Base-by-base conservation (phyloP, 768 basidiomycete genomes). In the Kwoniella newhampshirensis region DNA sequence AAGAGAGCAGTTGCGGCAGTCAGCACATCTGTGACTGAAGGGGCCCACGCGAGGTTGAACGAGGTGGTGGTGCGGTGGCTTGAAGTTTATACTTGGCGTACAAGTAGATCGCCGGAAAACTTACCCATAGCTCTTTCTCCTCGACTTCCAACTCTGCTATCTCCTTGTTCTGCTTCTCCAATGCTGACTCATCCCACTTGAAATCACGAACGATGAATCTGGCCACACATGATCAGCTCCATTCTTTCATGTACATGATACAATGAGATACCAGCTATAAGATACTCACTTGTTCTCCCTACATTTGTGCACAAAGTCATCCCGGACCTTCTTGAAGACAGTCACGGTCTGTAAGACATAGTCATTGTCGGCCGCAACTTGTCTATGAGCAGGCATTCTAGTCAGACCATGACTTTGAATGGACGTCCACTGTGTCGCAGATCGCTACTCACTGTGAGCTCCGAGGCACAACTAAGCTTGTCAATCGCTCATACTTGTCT, bases 171-270 rank as follows among this genome's bases (percentile, higher is more conserved):
- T 94, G 89, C 76, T 86, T 90, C 58, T 81, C 81, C 26, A 92
- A 79, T 57, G 86, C 86, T 40, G 86, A 86, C 71, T 90, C 87
- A 21, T 92, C 89, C 73, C 83, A 98, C 13, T 83, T 83, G 74
- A 97, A 99, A 64, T 99, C 96, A n/a, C 96, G 85, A 9, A 91
- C 84, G 56, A 92, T 86, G 79, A 91, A 98, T 73, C 93, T 96
- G 60, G n/a, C n/a, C n/a, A n/a, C n/a, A n/a, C n/a, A n/a, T n/a
- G n/a, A n/a, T n/a, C n/a, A n/a, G n/a, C n/a, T n/a, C n/a, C n/a
- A n/a, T n/a, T n/a, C n/a, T n/a, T n/a, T n/a, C n/a, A n/a, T n/a
- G n/a, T n/a, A n/a, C n/a, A n/a, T n/a, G n/a, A n/a, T n/a, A n/a
- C 53, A 2, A n/a, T n/a, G n/a, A n/a, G n/a, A n/a, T n/a, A n/a